Conservation (phyloP, 345 rosid genomes). For the Populus davidiana region DNA sequence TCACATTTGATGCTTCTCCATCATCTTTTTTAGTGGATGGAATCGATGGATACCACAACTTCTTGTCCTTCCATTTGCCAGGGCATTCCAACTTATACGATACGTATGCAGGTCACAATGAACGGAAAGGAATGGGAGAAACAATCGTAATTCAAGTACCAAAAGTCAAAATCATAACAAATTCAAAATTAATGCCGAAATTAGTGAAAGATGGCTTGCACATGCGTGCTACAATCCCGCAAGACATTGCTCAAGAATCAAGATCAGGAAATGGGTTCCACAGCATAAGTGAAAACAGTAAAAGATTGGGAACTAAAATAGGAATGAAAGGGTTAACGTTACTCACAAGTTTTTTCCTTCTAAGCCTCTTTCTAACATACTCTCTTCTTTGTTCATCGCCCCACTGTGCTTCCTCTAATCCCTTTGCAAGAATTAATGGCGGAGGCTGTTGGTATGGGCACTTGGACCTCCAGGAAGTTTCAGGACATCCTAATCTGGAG, state of each 20-base stretch:
- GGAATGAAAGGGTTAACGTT: conserved; percentile 57
- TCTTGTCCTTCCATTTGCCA: background rate
- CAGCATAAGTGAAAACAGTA: conserved; percentile 49
- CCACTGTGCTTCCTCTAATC: conserved; percentile 72
- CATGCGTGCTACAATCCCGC: background rate
- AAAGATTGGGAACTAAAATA: conserved; percentile 53
- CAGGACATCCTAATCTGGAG: conserved; percentile 46
- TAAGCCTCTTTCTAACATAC: conserved; percentile 53
- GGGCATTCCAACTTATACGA: background rate
- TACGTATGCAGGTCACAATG: background rate
- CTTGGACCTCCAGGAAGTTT: conserved; percentile 70
- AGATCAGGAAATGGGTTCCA: conserved; percentile 48
- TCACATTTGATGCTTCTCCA: background rate
- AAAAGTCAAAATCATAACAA: background rate
- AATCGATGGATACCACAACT: background rate
- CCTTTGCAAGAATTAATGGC: conserved; percentile 55
- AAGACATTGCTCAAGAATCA: background rate
- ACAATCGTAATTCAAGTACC: background rate
- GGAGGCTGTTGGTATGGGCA: conserved; percentile 84
- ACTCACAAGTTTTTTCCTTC: conserved; percentile 39
- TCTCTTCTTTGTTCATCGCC: conserved; percentile 51
- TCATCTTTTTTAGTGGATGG: background rate
- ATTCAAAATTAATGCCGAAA: background rate
- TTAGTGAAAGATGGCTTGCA: background rate
- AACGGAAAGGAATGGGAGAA: background rate